A percentile compares a stretch with the other conserved stretches of the same genome.
Conservation (phyloP, 2,329 filamentous ascomycete genomes). For the Colletotrichum coccodes region DNA sequence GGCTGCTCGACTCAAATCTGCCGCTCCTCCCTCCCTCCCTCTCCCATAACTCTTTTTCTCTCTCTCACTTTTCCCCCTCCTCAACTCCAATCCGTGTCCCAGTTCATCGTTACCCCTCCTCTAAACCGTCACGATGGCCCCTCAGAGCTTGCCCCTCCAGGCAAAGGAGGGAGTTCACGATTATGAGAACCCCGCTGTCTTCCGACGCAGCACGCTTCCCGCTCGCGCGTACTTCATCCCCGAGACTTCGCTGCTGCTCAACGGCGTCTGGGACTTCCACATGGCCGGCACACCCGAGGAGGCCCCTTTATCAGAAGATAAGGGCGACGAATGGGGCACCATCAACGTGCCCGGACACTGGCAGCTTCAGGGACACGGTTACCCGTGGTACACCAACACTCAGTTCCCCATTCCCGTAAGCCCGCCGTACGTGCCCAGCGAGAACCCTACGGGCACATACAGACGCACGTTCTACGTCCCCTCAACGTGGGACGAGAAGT, state of each 20-base stretch:
- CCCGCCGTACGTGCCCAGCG: conserved; percentile 69
- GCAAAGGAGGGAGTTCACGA: conserved; percentile 52
- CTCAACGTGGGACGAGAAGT: conserved; percentile 50
- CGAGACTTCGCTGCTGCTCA: conserved; percentile 58
- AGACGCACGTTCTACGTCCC: conserved; percentile 65
- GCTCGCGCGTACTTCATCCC: conserved; percentile 64
- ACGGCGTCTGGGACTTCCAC: conserved; percentile 68
- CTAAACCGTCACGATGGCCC: conserved; percentile 31
- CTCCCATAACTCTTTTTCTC: not conserved
- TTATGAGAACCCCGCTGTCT: conserved; percentile 60
- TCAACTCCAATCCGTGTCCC: not conserved
- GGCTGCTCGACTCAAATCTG: not conserved
- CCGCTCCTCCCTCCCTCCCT: not conserved
- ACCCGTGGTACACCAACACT: conserved; percentile 76
- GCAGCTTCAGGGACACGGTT: conserved; percentile 76
- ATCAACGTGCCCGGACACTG: conserved; percentile 75
- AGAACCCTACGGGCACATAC: conserved; percentile 75
- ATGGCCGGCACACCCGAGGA: conserved; percentile 56
- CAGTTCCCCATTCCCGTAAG: conserved; percentile 73
- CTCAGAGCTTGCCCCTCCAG: conserved; percentile 44
- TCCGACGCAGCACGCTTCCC: conserved; percentile 63
- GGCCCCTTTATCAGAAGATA: conserved; percentile 50
- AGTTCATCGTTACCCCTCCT: not conserved
- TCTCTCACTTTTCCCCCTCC: not conserved
- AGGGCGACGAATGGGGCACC: conserved; percentile 52